Conservation (phyloP, 495 filamentous ascomycete species). For the Neurospora hispaniola region DNA sequence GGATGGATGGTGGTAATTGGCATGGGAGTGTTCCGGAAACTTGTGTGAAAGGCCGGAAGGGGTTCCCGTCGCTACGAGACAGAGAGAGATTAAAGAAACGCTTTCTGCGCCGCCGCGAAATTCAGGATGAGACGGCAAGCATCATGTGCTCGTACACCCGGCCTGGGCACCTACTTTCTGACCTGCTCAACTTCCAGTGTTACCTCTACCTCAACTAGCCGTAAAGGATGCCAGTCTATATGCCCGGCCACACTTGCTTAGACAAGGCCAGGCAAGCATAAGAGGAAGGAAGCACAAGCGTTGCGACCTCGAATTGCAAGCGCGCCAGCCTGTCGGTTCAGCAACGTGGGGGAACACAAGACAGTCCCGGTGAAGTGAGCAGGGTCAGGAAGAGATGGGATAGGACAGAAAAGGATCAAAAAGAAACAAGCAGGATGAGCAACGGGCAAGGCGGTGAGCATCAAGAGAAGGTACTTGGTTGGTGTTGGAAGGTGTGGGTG, state of each 20-base stretch:
- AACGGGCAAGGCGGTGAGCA: neutral
- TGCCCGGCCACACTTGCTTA: neutral
- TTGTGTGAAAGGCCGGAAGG: neutral
- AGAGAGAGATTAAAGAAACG: neutral
- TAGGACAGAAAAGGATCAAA: neutral
- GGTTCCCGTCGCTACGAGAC: neutral
- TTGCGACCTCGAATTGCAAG: neutral
- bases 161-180: neutral
- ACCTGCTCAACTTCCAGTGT: neutral
- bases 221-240: neutral
- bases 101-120: neutral
- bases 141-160: neutral
- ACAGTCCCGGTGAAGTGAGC: neutral
- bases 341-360: slow-evolving; percentile 1
- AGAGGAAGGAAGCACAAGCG: neutral
- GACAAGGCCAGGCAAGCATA: neutral
- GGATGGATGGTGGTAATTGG: slow-evolving; percentile 1
- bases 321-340: neutral
- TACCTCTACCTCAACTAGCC: neutral
- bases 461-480: neutral
- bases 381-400: neutral
- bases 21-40: neutral
- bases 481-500: neutral
- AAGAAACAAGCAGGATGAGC: neutral
- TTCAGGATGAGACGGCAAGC: neutral